Evolutionary conservation across 495 filamentous ascomycete genomes (phyloP), one percentile per base, ranked within the genome.

Genomic region (Daldinia bambusicola): DNA sequence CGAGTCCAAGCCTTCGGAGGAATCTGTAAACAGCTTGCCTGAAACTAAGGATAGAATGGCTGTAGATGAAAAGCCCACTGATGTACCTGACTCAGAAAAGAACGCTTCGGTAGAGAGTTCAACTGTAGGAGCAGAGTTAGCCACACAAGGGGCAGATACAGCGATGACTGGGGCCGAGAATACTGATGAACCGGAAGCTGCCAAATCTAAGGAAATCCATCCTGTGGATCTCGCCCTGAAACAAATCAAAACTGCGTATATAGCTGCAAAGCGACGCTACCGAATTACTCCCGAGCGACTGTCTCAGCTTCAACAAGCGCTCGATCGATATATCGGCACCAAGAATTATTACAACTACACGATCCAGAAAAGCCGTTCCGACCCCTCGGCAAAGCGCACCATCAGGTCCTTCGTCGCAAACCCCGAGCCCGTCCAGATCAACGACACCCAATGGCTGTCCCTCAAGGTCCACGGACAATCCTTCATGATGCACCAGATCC

Each of bases 401-500:
- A 99, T 99, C 82, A 94, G 91, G 70, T 93, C 92, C 2, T 99
- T 98, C 85, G 81, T 89, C 37, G 87, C 90, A 32, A 87, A 91
- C 69, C 75, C 82, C 0, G 83, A 86, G 30, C 94, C 94, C 0
- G 89, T 98, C 66, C 83, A 92, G 61, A 95, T 97, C 77, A 86
- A 93, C 70, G 91, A 93, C 76, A 97, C 92, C 14, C 90, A 99
- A 80, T 99, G 95, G 95, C 85, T 99, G 7, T 95, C 91, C 30
- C 83, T 98, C 61, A 97, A 96, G 72, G 93, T 99, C 16, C 96
- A 98, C 79, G 95, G 95, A 0, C 95, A 99, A 80, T 93, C 90
- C 65, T 99, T 99, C 85, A 99, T 99, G 95, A 99, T 99, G 95
- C 95, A 99, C 78, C 95, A 99, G 80, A 99, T 99, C 79, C 91